Conservation (phyloP, 1,139 yeast genomes). For the Diutina sp. region DNA sequence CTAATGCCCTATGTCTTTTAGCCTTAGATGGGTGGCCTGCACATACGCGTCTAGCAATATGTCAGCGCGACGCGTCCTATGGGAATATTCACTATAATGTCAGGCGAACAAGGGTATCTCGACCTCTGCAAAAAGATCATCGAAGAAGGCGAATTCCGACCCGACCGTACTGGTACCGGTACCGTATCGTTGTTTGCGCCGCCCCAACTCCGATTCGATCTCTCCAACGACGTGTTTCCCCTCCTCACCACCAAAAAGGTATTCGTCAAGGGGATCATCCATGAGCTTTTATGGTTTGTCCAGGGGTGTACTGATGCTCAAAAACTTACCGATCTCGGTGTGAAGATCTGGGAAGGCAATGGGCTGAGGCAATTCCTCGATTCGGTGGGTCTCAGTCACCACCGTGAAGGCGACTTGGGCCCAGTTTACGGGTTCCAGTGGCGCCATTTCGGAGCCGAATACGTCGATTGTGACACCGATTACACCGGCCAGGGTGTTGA, state of each 20-base stretch:
- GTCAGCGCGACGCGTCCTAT: background rate
- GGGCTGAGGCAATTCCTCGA: conserved; percentile 93
- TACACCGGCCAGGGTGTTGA: conserved; percentile 84
- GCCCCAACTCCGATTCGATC: conserved; percentile 79
- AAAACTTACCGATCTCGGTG: conserved; percentile 65
- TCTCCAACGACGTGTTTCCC: conserved; percentile 67
- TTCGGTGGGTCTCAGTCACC: conserved; percentile 60
- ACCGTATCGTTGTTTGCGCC: conserved; percentile 87
- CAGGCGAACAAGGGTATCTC: conserved; percentile 75
- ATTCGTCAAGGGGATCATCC: conserved; percentile 77
- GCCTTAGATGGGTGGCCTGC: background rate
- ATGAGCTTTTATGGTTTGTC: conserved; percentile 88
- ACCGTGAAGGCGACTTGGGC: conserved; percentile 91
- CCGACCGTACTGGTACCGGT: conserved; percentile 97
- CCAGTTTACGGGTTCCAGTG: conserved; percentile 99
- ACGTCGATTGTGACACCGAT: conserved; percentile 74
- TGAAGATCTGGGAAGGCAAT: conserved; percentile 97
- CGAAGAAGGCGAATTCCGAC: conserved; percentile 75
- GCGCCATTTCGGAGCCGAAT: conserved; percentile 97
- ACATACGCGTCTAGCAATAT: background rate
- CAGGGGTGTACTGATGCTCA: conserved; percentile 85
- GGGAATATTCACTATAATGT: background rate
- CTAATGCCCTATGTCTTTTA: background rate
- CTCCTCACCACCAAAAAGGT: conserved; percentile 87
- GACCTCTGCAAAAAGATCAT: conserved; percentile 72